Base-by-base conservation (phyloP, 768 basidiomycete genomes). In the Collybia sordida region DNA sequence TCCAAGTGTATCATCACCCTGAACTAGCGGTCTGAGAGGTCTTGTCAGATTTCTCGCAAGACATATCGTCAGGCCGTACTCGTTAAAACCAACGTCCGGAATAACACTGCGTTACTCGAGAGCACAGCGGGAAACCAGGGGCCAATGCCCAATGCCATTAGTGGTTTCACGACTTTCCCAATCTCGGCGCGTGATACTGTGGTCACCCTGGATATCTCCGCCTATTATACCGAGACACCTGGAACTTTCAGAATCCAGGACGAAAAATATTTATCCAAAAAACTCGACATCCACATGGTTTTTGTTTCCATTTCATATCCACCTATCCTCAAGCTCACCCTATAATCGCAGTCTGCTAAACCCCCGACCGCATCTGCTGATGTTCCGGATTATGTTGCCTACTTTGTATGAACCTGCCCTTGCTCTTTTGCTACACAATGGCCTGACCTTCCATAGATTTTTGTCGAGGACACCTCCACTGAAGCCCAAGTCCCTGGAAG, bases 371-470 rank as follows among this genome's bases (percentile, higher is more conserved):
- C 49, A 18, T 50, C 42, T 4, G 42, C 21, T n/a, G 41, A 36
- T 21, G 38, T 50, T 14, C 49, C 49, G 4, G 49, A 50, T 17
- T 50, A 50, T 23, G 49, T 50, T 19, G 44, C 42, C 11, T 50
- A 18, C 31, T 50, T 50, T 25, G 49, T 50, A 50, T 9, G 41
- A 44, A 25, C 12, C 27, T 1, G 4, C 14, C 17, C 27, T 5
- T 9, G 0, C 7, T 3, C 11, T 2, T 28, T 0, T 6, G 22
- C 6, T 17, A 31, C 18, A 9, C 1, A 28, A n/a, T 6, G 6
- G 9, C 25, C 2, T 48, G 3, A 22, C 17, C 41, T 6, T 42
- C 12, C 5, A 3, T 45, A 50, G 49, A 22, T 50, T 6, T 50
- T 50, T 22, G 42, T 50, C 21, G 49, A 50, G 42, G 49, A 50